Conservation (phyloP, 257 asterid genomes). For the Penstemon barbatus region DNA sequence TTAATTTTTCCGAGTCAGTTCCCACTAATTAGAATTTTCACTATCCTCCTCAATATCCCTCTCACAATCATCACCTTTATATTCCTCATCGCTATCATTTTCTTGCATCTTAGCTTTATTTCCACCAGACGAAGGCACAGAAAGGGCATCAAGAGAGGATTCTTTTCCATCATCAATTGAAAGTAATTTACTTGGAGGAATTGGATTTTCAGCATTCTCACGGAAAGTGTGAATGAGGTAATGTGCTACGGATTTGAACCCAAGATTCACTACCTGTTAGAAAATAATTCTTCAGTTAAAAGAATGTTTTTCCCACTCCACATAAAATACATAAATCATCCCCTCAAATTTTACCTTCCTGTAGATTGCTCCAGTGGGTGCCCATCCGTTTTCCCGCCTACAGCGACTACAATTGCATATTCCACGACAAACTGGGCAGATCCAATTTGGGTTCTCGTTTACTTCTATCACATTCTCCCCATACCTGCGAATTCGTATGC, state of each 20-base stretch:
- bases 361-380: conserved; percentile 57
- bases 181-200: conserved; percentile 26
- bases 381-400: conserved; percentile 62
- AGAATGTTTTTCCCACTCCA: background rate
- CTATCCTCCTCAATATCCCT: conserved; percentile 16
- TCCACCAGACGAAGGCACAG: background rate
- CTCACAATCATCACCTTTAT: conserved; percentile 24
- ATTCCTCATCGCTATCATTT: conserved; percentile 31
- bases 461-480: conserved; percentile 72
- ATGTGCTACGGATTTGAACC: conserved; percentile 82
- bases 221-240: conserved; percentile 53
- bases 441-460: conserved; percentile 56
- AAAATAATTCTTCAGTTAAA: background rate
- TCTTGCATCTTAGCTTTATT: conserved; percentile 5
- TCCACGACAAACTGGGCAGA: conserved; percentile 74
- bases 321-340: background rate
- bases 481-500: conserved; percentile 40
- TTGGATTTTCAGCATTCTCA: conserved; percentile 24
- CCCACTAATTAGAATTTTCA: conserved; percentile 1
- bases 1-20: background rate
- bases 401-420: conserved; percentile 81
- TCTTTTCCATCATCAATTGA: conserved; percentile 29
- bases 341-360: conserved; percentile 37
- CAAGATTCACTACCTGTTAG: conserved; percentile 49
- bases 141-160: conserved; percentile 24